Conservation (phyloP, 2,329 filamentous ascomycete species). For the Curvularia lunata region DNA sequence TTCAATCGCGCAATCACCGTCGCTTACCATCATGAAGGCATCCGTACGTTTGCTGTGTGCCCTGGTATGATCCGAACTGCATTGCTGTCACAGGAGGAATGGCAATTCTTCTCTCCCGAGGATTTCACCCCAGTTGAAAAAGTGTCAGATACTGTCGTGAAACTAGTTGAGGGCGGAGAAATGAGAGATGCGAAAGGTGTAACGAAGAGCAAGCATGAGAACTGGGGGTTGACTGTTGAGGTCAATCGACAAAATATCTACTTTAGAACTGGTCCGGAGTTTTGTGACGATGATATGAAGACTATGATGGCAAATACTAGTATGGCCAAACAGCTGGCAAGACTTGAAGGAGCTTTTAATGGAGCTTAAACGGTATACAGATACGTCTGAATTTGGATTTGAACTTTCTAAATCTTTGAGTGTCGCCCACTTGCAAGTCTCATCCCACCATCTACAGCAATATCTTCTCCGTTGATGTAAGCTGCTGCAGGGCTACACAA, state of each 20-base stretch:
- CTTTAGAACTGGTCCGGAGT: constrained; percentile 28
- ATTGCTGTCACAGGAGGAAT: constrained; percentile 41
- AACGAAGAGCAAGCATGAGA: constrained; percentile 27
- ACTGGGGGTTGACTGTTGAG: constrained; percentile 39
- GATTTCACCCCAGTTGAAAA: constrained; percentile 44
- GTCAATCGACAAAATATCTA: constrained; percentile 38
- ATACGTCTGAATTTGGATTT: background rate
- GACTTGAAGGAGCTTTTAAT: constrained; percentile 30
- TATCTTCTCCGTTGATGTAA: constrained; percentile 45
- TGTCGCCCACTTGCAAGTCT: constrained; percentile 35
- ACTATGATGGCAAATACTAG: constrained; percentile 40
- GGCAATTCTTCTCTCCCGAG: constrained; percentile 44
- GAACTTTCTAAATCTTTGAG: constrained; percentile 31
- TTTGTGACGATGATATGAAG: constrained; percentile 38
- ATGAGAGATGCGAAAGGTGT: constrained; percentile 34
- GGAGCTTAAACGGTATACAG: constrained; percentile 1
- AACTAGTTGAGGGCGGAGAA: constrained; percentile 40
- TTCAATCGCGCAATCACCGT: constrained; percentile 50
- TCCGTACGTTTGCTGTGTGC: constrained; percentile 51
- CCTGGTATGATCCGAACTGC: constrained; percentile 50
- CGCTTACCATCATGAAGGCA: constrained; percentile 43
- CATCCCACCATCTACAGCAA: constrained; percentile 41
- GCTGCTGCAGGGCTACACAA: constrained; percentile 38
- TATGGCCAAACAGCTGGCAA: constrained; percentile 36
- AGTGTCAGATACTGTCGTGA: constrained; percentile 38